phyloP scores from a whole-genome alignment of 257 asterid species.

The Cruciata laevipes region DNA sequence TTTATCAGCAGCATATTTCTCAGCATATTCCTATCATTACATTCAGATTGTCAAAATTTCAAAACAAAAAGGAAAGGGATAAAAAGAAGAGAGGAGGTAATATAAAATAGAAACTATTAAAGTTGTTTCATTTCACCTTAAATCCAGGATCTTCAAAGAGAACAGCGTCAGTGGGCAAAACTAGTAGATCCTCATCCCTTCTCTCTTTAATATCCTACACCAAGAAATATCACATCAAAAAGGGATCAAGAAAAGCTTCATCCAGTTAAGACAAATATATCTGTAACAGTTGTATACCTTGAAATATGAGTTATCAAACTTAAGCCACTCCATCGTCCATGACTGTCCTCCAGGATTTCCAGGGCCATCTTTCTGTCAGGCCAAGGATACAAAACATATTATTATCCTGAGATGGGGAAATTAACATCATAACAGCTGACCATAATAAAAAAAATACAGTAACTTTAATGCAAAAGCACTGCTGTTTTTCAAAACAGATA shows the following conservation, averaged over 20 bases:
- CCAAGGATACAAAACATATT: constrained; percentile 15
- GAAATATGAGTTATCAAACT: constrained; percentile 91
- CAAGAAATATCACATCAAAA: constrained; percentile 17
- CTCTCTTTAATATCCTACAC: constrained; percentile 74
- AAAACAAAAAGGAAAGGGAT: background rate
- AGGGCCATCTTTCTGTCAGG: constrained; percentile 92
- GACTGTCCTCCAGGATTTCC: constrained; percentile 99
- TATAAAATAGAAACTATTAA: background rate
- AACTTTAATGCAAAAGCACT: background rate
- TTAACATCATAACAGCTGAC: background rate
- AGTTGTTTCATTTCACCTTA: constrained; percentile 49
- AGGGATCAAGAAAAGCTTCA: background rate
- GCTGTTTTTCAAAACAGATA: background rate
- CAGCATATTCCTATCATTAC: constrained; percentile 60
- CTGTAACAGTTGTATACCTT: constrained; percentile 39
- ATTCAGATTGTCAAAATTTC: background rate
- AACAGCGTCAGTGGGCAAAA: constrained; percentile 92
- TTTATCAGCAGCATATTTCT: constrained; percentile 86
- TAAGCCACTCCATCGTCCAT: constrained; percentile 93
- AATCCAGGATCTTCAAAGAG: constrained; percentile 90
- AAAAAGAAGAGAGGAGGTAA: background rate
- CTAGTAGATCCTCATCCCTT: constrained; percentile 82
- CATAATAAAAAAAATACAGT: background rate
- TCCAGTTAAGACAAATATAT: background rate
- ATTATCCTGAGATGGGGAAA: background rate